Evolutionary conservation across 2,329 filamentous ascomycete species (phyloP).

Genomic region (Coniochaeta sp.): DNA sequence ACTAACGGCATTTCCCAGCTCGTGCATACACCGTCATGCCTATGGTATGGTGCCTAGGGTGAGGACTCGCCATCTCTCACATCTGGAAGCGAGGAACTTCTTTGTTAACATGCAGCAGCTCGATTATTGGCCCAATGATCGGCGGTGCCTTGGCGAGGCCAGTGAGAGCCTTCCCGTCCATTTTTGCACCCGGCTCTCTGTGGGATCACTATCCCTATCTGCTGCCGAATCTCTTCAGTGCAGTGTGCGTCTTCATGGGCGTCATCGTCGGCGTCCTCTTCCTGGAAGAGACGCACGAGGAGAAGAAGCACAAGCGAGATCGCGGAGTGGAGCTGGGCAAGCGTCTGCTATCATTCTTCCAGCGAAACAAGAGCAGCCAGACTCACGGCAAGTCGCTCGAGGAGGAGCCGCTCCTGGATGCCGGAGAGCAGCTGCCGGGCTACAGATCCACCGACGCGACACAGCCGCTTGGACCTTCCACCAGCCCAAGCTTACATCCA

Average conservation of each 20-base stretch:
- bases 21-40: slow-evolving; percentile 97
- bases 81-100: background rate
- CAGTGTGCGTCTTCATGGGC: slow-evolving; percentile 67
- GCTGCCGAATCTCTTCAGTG: slow-evolving; percentile 85
- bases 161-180: slow-evolving; percentile 68
- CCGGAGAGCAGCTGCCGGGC: slow-evolving; percentile 56
- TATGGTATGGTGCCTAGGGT: slow-evolving; percentile 94
- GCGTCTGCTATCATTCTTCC: slow-evolving; percentile 48
- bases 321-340: slow-evolving; percentile 69
- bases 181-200: slow-evolving; percentile 67
- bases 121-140: slow-evolving; percentile 86
- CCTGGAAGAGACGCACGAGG: slow-evolving; percentile 86
- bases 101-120: slow-evolving; percentile 40
- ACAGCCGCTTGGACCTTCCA: slow-evolving; percentile 34
- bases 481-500: slow-evolving; percentile 23
- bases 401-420: slow-evolving; percentile 55
- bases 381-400: slow-evolving; percentile 33
- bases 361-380: slow-evolving; percentile 22
- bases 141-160: slow-evolving; percentile 86
- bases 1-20: slow-evolving; percentile 37
- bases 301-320: slow-evolving; percentile 71
- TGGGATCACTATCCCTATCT: slow-evolving; percentile 88
- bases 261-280: slow-evolving; percentile 77
- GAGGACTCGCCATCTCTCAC: slow-evolving; percentile 22
- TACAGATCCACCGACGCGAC: slow-evolving; percentile 58